Conservation (phyloP, 2,329 filamentous ascomycete genomes). For the Trichoderma sp. region DNA sequence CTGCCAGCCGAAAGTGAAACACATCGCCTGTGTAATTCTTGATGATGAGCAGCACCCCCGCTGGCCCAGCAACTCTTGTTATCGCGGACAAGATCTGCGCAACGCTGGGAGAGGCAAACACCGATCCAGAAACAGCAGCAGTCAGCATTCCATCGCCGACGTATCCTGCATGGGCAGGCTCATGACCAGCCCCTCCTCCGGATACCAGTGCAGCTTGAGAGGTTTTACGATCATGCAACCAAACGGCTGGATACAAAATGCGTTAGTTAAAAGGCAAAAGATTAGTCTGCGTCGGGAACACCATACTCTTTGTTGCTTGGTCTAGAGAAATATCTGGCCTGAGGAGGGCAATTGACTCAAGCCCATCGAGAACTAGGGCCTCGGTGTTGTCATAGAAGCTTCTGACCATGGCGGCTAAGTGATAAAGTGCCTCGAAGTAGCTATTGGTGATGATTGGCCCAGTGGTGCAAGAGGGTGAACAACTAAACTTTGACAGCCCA, state of each 20-base stretch:
- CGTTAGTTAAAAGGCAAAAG: background rate
- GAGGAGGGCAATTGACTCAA: background rate
- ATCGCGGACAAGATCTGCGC: background rate
- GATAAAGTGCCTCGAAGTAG: background rate
- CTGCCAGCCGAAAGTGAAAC: background rate
- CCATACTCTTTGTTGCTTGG: background rate
- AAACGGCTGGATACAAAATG: background rate
- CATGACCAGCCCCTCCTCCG: background rate
- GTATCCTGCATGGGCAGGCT: background rate
- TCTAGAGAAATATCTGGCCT: background rate
- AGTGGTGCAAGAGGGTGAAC: background rate
- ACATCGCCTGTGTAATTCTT: background rate
- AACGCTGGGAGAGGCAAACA: conserved; percentile 1
- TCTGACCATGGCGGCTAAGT: background rate
- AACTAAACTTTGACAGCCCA: background rate
- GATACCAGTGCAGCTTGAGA: background rate
- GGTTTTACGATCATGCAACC: background rate
- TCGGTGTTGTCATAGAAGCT: background rate
- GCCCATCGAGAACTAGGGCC: background rate
- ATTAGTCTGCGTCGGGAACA: background rate
- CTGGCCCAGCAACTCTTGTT: background rate
- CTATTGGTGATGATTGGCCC: background rate
- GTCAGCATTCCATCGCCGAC: background rate
- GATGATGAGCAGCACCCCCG: background rate
- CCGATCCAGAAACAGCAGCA: background rate